Conservation (phyloP, 2,329 filamentous ascomycete species). For the Diplodia scrobiculata region DNA sequence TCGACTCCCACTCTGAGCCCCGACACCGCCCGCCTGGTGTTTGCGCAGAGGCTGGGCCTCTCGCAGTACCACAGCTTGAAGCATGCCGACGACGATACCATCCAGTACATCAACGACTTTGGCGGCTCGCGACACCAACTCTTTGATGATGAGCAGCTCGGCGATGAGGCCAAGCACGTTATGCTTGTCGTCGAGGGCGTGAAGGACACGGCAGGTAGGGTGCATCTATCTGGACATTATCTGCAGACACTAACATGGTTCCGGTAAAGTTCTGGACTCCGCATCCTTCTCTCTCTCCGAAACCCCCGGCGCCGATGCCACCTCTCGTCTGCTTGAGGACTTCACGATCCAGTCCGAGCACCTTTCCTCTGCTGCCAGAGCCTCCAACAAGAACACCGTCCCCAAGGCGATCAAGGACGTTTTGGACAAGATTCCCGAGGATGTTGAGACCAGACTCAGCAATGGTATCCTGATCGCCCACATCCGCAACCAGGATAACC, state of each 20-base stretch:
- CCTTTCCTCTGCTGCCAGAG: conserved; percentile 6
- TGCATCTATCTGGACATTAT: background rate
- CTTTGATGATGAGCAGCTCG: conserved; percentile 41
- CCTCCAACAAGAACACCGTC: background rate
- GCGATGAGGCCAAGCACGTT: conserved; percentile 36
- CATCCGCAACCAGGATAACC: conserved; percentile 20
- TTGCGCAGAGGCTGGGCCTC: conserved; percentile 55
- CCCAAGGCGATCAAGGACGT: conserved; percentile 15
- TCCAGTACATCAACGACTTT: conserved; percentile 52
- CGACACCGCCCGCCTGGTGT: conserved; percentile 52
- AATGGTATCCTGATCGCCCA: conserved; percentile 24
- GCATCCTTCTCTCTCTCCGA: conserved; percentile 40
- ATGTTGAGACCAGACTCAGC: conserved; percentile 11
- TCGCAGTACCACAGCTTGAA: conserved; percentile 53
- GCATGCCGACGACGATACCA: conserved; percentile 44
- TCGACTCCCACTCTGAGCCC: conserved; percentile 40
- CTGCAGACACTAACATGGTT: background rate
- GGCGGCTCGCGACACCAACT: conserved; percentile 47
- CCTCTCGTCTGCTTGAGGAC: conserved; percentile 43
- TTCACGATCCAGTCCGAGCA: conserved; percentile 41
- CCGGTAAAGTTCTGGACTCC: conserved; percentile 6
- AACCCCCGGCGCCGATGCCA: conserved; percentile 40
- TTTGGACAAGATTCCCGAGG: conserved; percentile 14
- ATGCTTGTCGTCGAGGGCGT: conserved; percentile 49
- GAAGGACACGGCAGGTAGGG: conserved; percentile 42